These are phyloP conservation scores for Saccharomycopsis capsularis DNA, from an alignment of 805 yeast genomes.

Conservation along the genomic window DNA sequence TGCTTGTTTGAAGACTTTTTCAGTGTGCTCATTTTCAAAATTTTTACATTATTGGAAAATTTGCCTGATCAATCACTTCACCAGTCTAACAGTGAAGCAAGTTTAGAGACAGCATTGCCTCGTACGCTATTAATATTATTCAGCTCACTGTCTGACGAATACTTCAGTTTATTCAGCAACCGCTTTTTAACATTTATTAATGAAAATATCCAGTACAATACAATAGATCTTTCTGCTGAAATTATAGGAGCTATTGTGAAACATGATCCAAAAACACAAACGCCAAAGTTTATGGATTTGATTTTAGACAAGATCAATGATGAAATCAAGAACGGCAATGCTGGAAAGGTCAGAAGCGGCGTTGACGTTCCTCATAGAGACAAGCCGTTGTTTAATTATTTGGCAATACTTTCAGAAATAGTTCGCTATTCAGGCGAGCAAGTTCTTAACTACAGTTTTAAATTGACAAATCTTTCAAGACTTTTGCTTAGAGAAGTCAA, in stretches of 20 bases:
- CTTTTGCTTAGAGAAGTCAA: slow-evolving; percentile 42
- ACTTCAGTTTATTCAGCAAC: slow-evolving; percentile 36
- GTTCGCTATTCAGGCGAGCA: slow-evolving; percentile 58
- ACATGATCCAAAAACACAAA: slow-evolving; percentile 47
- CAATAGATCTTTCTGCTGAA: slow-evolving; percentile 62
- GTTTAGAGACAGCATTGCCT: slow-evolving; percentile 32
- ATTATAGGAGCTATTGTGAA: slow-evolving; percentile 67
- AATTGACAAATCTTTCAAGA: slow-evolving; percentile 41
- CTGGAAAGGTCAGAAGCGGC: slow-evolving; percentile 66
- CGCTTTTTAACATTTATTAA: slow-evolving; percentile 49
- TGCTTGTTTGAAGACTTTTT: slow-evolving; percentile 59
- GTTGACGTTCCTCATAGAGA: slow-evolving; percentile 71
- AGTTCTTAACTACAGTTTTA: slow-evolving; percentile 37
- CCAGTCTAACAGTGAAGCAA: slow-evolving; percentile 41
- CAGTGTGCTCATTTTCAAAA: slow-evolving; percentile 46
- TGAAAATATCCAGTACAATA: slow-evolving; percentile 47
- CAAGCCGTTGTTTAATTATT: slow-evolving; percentile 62
- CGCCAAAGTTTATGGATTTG: slow-evolving; percentile 38
- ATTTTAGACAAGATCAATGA: slow-evolving; percentile 47
- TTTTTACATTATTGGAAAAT: slow-evolving; percentile 61
- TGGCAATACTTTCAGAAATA: slow-evolving; percentile 62
- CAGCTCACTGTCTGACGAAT: slow-evolving; percentile 55
- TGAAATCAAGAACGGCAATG: slow-evolving; percentile 71
- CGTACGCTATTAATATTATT: slow-evolving; percentile 42
- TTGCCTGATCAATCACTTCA: slow-evolving; percentile 53